phyloP scores from a whole-genome alignment of 192 early-diverging fungal species.

The Rhizophagus clarus region DNA sequence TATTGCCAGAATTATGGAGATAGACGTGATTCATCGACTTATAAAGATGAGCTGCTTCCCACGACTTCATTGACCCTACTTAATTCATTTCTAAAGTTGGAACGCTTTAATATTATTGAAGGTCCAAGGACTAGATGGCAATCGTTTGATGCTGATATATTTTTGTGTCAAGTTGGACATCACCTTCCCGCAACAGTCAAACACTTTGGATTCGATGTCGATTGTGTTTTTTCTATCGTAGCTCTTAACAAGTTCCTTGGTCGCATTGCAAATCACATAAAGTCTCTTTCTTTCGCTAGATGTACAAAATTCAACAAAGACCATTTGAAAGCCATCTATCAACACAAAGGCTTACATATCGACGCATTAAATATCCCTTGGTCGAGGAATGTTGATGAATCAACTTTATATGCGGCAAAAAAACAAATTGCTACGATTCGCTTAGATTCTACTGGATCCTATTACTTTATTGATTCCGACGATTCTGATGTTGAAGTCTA shows the following conservation, averaged over 20 bases:
- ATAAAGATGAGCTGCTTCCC: not conserved
- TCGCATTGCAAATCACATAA: not conserved
- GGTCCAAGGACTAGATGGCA: not conserved
- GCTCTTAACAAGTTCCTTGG: not conserved
- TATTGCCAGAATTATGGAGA: not conserved
- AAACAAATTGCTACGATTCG: not conserved
- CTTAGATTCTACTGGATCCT: not conserved
- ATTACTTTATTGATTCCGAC: not conserved
- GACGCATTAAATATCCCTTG: not conserved
- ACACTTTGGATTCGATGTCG: not conserved
- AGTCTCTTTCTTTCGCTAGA: not conserved
- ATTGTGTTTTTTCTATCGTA: not conserved
- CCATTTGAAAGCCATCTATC: not conserved
- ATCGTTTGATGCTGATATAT: not conserved
- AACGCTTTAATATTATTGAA: slow-evolving; percentile 7
- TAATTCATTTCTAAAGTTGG: not conserved
- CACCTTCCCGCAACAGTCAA: not conserved
- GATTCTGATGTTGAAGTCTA: not conserved
- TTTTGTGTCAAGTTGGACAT: not conserved
- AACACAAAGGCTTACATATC: not conserved
- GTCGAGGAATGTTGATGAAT: not conserved
- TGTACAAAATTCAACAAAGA: not conserved
- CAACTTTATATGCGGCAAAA: not conserved
- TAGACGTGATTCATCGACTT: not conserved
- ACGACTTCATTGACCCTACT: not conserved